A percentile compares a stretch with the other conserved stretches of the same genome.
phyloP scores from a whole-genome alignment of 352 stramenopile species.

The Pythium angustatum region DNA sequence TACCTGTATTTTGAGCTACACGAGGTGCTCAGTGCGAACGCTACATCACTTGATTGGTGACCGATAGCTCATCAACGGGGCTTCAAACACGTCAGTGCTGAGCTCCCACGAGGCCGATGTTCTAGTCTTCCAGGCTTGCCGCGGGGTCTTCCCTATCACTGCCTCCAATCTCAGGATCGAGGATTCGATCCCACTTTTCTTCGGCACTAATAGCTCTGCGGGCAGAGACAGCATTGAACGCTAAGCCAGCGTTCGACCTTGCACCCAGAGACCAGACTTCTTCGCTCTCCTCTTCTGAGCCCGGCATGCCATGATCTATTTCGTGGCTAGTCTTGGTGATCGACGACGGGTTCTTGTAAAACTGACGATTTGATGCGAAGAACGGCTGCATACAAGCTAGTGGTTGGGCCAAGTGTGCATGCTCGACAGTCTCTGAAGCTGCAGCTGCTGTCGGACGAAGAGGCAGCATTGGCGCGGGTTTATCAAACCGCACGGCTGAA shows the following conservation, averaged over 20 bases:
- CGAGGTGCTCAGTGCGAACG: not conserved
- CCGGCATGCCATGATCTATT: not conserved
- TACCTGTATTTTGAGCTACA: not conserved
- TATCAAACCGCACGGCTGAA: not conserved
- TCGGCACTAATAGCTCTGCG: conserved; percentile 36
- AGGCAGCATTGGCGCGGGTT: not conserved
- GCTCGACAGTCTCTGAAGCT: not conserved
- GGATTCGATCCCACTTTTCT: conserved; percentile 79
- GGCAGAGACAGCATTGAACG: conserved; percentile 20
- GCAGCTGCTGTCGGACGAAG: no score
- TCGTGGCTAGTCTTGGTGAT: not conserved
- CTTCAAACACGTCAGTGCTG: no score
- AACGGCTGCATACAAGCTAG: conserved; percentile 13
- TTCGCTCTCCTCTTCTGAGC: conserved; percentile 18
- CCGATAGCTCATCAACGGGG: no score
- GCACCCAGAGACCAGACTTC: conserved; percentile 1
- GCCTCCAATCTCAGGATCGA: conserved; percentile 40
- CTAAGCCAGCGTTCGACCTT: not conserved
- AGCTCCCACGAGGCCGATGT: no score
- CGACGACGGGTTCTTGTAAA: not conserved
- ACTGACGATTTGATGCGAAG: conserved; percentile 14
- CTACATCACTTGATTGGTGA: not conserved
- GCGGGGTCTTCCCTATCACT: conserved; percentile 22
- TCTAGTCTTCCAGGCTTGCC: not conserved
- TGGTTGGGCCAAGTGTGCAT: not conserved